phyloP scores from a whole-genome alignment of 257 asterid species.

The Gentiana macrophylla region DNA sequence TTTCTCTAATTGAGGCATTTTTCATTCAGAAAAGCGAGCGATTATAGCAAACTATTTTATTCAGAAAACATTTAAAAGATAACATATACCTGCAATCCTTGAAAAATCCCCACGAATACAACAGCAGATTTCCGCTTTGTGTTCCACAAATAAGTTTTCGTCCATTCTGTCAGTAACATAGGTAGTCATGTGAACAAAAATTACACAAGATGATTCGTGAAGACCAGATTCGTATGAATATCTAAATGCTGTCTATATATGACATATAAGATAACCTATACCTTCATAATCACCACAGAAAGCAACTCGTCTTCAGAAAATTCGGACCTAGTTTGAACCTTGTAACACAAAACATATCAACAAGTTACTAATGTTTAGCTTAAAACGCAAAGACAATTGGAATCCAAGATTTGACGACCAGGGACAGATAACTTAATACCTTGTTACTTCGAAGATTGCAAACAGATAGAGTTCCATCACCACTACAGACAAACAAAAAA shows the following conservation, averaged over 20 bases:
- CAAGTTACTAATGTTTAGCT: not conserved
- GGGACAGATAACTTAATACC: constrained; percentile 26
- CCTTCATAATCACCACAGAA: constrained; percentile 93
- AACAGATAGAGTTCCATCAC: constrained; percentile 88
- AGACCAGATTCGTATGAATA: constrained; percentile 1
- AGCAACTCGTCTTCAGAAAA: constrained; percentile 93
- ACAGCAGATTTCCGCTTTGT: constrained; percentile 56
- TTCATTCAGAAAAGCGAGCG: no score
- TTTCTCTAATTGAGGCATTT: no score
- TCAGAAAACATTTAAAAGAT: not conserved
- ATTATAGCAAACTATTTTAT: not conserved
- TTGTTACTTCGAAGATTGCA: constrained; percentile 88
- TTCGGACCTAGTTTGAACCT: constrained; percentile 86
- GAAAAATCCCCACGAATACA: constrained; percentile 98
- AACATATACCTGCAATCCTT: constrained; percentile 79
- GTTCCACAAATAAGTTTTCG: constrained; percentile 80
- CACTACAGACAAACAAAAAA: constrained; percentile 28
- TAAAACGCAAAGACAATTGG: not conserved
- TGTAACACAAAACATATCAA: constrained; percentile 11
- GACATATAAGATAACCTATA: constrained; percentile 16
- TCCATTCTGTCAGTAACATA: constrained; percentile 52
- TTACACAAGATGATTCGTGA: not conserved
- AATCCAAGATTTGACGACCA: not conserved
- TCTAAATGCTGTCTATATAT: not conserved
- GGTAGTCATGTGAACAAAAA: constrained; percentile 6